Evolutionary conservation across 129 eudicot genomes (phyloP).

Genomic region (Arctium minus): DNA sequence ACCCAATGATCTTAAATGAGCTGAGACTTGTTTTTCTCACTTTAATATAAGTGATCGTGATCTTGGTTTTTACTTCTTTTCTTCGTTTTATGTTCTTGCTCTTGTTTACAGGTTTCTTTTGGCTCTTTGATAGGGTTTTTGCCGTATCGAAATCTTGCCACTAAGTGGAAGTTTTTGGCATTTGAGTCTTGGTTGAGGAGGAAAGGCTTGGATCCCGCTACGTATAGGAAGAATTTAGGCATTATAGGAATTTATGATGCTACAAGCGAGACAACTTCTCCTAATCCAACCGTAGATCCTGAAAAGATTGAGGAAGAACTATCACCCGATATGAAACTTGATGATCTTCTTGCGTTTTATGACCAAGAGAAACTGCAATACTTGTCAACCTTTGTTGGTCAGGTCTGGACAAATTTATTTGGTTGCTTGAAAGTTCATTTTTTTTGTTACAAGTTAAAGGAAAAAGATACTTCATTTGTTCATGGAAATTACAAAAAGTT

Average conservation of each 20-base stretch:
- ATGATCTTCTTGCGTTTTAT: conserved; percentile 70
- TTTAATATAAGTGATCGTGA: background rate
- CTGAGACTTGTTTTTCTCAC: background rate
- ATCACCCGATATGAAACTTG: conserved; percentile 68
- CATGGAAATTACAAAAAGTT: background rate
- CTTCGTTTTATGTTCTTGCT: conserved; percentile 16
- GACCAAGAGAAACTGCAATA: conserved; percentile 74
- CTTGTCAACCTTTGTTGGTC: conserved; percentile 82
- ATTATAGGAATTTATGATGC: conserved; percentile 52
- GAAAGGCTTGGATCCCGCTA: conserved; percentile 75
- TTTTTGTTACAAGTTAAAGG: background rate
- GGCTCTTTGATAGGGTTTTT: conserved; percentile 90
- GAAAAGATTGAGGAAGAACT: conserved; percentile 35
- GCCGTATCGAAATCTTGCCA: conserved; percentile 77
- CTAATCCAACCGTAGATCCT: conserved; percentile 27
- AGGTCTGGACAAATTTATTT: conserved; percentile 49
- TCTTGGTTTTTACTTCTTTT: conserved; percentile 14
- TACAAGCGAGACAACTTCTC: conserved; percentile 20
- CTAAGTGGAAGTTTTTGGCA: conserved; percentile 81
- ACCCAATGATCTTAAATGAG: conserved; percentile 9
- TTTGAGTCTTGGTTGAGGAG: conserved; percentile 95
- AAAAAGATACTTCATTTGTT: background rate
- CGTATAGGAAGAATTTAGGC: conserved; percentile 65
- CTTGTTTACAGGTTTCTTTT: conserved; percentile 69
- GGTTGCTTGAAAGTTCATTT: background rate